Conservation (phyloP, 129 eudicot species). For the Flaveria bidentis region DNA sequence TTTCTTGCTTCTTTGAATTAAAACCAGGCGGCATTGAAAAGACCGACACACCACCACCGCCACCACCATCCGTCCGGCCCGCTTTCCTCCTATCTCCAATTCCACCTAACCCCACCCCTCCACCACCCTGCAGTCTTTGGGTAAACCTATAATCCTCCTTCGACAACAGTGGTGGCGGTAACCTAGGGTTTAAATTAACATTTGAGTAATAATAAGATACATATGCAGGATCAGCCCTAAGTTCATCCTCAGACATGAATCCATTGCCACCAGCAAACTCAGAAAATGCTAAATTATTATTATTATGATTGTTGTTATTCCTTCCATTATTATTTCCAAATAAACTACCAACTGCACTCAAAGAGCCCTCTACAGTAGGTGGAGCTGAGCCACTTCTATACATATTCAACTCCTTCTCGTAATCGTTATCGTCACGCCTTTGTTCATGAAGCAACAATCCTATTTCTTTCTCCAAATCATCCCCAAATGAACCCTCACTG, state of each 20-base stretch:
- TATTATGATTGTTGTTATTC: slow-evolving; percentile 20
- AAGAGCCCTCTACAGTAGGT: slow-evolving; percentile 84
- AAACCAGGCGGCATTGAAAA: slow-evolving; percentile 91
- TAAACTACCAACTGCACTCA: slow-evolving; percentile 81
- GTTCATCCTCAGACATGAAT: slow-evolving; percentile 73
- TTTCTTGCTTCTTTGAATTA: slow-evolving; percentile 75
- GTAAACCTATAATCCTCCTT: slow-evolving; percentile 81
- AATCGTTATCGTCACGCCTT: slow-evolving; percentile 67
- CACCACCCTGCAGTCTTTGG: slow-evolving; percentile 83
- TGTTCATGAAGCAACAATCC: slow-evolving; percentile 75
- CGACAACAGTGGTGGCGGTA: slow-evolving; percentile 78
- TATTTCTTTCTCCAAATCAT: slow-evolving; percentile 75
- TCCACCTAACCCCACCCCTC: slow-evolving; percentile 78
- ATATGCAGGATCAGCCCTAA: slow-evolving; percentile 91
- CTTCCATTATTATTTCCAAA: slow-evolving; percentile 35
- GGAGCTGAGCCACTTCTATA: slow-evolving; percentile 92
- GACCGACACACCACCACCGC: slow-evolving; percentile 58
- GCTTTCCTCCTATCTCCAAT: slow-evolving; percentile 94
- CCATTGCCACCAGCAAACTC: slow-evolving; percentile 67
- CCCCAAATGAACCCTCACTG: slow-evolving; percentile 68
- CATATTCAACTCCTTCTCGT: slow-evolving; percentile 71
- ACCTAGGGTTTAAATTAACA: slow-evolving; percentile 80
- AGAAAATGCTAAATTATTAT: slow-evolving; percentile 37
- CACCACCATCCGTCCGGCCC: slow-evolving; percentile 61
- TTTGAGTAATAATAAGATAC: slow-evolving; percentile 74